Percentiles rank a stretch among this genome's conserved stretches.
These are phyloP conservation scores for Lojkania enalia DNA, from an alignment of 2,329 filamentous ascomycete species.

Conservation along the genomic window DNA sequence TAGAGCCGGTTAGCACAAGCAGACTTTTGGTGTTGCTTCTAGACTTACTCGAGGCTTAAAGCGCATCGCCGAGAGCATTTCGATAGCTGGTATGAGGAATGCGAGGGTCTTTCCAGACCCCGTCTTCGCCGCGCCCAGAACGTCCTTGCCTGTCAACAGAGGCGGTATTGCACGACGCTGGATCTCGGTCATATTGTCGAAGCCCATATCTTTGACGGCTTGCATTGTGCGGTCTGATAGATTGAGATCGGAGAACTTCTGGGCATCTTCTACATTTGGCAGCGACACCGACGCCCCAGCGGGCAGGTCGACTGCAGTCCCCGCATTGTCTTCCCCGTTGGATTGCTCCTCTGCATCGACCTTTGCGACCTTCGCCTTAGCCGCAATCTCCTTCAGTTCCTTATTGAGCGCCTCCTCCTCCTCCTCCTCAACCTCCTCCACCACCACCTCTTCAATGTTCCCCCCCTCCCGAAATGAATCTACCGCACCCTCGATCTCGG, in stretches of 20 bases:
- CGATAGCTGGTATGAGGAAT: slow-evolving; percentile 90
- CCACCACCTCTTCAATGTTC: slow-evolving; percentile 25
- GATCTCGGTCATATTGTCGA: slow-evolving; percentile 94
- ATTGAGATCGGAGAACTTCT: slow-evolving; percentile 78
- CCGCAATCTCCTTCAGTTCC: slow-evolving; percentile 38
- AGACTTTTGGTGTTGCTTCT: too few relatives aligned
- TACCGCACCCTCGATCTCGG: slow-evolving; percentile 9
- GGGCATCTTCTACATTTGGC: slow-evolving; percentile 65
- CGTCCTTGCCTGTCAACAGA: slow-evolving; percentile 84
- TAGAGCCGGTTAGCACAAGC: neutral
- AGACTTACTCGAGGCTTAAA: slow-evolving; percentile 73
- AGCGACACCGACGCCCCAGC: slow-evolving; percentile 59
- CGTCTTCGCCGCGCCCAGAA: slow-evolving; percentile 93
- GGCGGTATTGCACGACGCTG: slow-evolving; percentile 87
- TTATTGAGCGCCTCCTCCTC: slow-evolving; percentile 39
- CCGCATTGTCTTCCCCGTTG: slow-evolving; percentile 29
- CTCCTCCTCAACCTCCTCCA: slow-evolving; percentile 34
- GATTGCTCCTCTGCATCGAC: slow-evolving; percentile 29
- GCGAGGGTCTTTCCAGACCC: slow-evolving; percentile 94
- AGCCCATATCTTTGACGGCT: slow-evolving; percentile 89
- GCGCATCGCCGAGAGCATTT: slow-evolving; percentile 85
- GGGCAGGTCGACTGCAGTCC: slow-evolving; percentile 54
- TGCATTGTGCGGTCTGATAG: slow-evolving; percentile 87
- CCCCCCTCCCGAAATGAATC: too few relatives aligned
- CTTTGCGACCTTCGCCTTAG: slow-evolving; percentile 29